Evolutionary conservation across 2,329 filamentous ascomycete genomes (phyloP).

Genomic region (Geosmithia putterillii): DNA sequence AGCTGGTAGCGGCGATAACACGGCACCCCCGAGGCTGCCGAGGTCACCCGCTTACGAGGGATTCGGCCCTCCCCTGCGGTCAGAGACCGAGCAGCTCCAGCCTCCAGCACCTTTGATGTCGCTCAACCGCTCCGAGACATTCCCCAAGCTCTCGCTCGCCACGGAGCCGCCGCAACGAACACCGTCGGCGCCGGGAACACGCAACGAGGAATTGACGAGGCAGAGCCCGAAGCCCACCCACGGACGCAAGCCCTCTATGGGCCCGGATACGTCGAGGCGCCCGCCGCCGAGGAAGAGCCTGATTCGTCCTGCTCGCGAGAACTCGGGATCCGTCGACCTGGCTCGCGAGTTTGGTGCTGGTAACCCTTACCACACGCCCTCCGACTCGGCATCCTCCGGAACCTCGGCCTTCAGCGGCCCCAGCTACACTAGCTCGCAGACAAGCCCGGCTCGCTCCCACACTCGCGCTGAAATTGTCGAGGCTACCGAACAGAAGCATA

Average conservation of each 20-base stretch:
- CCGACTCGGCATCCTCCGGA: conserved; percentile 53
- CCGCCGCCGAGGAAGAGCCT: conserved; percentile 41
- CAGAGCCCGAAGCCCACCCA: conserved; percentile 8
- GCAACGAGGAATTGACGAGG: conserved; percentile 22
- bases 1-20: conserved; percentile 12
- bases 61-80: conserved; percentile 35
- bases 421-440: conserved; percentile 49
- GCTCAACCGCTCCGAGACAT: conserved; percentile 38
- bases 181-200: conserved; percentile 33
- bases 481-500: conserved; percentile 31
- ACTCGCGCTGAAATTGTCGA: conserved; percentile 26
- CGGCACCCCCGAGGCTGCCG: conserved; percentile 24
- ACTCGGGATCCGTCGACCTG: conserved; percentile 36
- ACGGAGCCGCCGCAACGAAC: conserved; percentile 26
- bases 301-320: conserved; percentile 26
- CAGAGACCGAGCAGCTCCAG: conserved; percentile 22
- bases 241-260: conserved; percentile 27
- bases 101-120: conserved; percentile 20
- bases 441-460: conserved; percentile 23
- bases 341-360: conserved; percentile 47
- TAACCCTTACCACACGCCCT: conserved; percentile 52
- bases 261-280: conserved; percentile 35
- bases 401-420: conserved; percentile 46
- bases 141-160: conserved; percentile 27
- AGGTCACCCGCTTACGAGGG: conserved; percentile 45